Evolutionary conservation across 345 rosid genomes (phyloP), one percentile per base, ranked within the genome.

Genomic region (Hevea brasiliensis): DNA sequence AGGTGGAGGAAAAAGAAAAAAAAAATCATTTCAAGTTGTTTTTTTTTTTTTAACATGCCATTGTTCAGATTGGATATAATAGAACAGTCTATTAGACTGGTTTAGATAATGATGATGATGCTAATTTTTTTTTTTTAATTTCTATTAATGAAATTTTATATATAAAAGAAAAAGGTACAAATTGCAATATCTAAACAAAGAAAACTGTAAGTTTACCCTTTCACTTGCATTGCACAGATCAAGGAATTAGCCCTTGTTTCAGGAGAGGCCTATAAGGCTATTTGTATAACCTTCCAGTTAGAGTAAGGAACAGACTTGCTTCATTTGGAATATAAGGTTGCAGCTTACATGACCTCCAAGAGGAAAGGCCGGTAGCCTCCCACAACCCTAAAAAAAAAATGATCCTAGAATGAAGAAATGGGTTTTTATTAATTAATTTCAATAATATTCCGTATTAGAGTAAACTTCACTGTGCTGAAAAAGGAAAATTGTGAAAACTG

Each of bases 251-350:
- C 0, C 55, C 15, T 7, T 15, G 55, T 50, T 47, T 44, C 10
- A 11, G 17, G 17, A 50, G 55, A 15, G 21, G 18, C 55, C 18
- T 9, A 24, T 9, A 35, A 51, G 23, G 32, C 56, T 44, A 21
- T n/a, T n/a, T n/a, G n/a, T n/a, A n/a, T 61, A 23, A 45, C 35
- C 72, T 80, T 80, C 88, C 73, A 71, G 75, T 75, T 81, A 59
- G 61, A 62, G 86, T 23, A 84, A 79, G 81, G 57, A 76, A 70
- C 81, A 84, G 12, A 54, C 8, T 71, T 77, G 82, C 82, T 79
- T 84, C 83, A 76, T 80, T 77, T 71, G 84, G 85, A 79, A 65
- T 75, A 83, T 78, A 70, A 74, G 76, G 51, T 50, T 77, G 74
- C 64, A 42, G 72, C 11, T 53, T 50, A 26, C 81, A 72, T 57